Evolutionary conservation across 2,329 filamentous ascomycete species (phyloP).

Genomic region (Fusarium aywerte): DNA sequence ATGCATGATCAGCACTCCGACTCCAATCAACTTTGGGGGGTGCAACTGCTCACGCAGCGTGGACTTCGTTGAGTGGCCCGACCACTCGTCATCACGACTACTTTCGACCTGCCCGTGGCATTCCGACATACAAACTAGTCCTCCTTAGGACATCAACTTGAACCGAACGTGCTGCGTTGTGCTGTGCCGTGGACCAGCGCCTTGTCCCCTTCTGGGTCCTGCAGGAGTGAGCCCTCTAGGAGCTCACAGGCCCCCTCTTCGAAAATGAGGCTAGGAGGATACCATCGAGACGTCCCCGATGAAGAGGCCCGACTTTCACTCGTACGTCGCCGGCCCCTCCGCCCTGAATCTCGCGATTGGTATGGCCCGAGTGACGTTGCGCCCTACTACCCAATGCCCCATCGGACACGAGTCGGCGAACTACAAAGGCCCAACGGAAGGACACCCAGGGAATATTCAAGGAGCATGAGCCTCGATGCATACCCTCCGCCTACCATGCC

Average conservation of each 20-base stretch:
- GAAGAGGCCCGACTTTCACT: conserved; percentile 44
- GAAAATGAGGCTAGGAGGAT: conserved; percentile 50
- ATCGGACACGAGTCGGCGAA: conserved; percentile 43
- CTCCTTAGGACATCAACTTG: conserved; percentile 33
- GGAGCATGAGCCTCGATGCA: conserved; percentile 47
- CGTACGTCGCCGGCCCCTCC: conserved; percentile 46
- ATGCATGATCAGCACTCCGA: conserved; percentile 47
- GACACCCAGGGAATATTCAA: conserved; percentile 44
- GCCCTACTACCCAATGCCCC: conserved; percentile 47
- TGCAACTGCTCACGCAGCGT: conserved; percentile 46
- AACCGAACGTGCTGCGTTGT: conserved; percentile 21
- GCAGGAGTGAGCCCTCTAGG: conserved; percentile 28
- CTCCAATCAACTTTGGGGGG: conserved; percentile 46
- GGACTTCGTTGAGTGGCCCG: conserved; percentile 46
- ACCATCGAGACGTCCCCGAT: conserved; percentile 47
- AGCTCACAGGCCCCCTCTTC: conserved; percentile 37
- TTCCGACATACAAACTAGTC: conserved; percentile 35
- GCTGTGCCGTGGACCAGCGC: conserved; percentile 41
- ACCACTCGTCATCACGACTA: conserved; percentile 36
- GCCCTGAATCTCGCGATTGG: conserved; percentile 43
- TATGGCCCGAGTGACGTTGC: conserved; percentile 44
- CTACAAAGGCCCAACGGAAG: conserved; percentile 51
- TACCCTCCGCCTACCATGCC: conserved; percentile 46
- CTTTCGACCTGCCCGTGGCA: conserved; percentile 32
- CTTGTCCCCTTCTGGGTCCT: conserved; percentile 26